Conservation (phyloP, 1,284 basidiomycete genomes). For the Cutaneotrichosporon mucoides region DNA sequence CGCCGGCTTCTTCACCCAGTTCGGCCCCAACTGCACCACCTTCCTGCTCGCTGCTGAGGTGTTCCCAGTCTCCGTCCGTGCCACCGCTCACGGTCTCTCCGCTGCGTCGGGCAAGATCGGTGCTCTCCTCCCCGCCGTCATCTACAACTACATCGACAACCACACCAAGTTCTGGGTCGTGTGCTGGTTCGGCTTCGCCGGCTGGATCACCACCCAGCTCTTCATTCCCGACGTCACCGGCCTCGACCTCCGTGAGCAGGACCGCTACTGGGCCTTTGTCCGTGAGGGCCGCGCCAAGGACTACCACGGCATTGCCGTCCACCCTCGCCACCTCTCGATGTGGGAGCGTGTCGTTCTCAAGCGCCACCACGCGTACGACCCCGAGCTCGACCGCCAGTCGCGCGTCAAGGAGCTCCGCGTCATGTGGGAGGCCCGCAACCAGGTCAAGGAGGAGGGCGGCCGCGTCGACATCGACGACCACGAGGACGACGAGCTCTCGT, state of each 20-base stretch:
- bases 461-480: constrained; percentile 23
- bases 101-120: constrained; percentile 54
- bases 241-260: constrained; percentile 56
- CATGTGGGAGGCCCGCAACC: constrained; percentile 45
- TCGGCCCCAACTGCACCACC: constrained; percentile 53
- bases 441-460: constrained; percentile 23
- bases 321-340: constrained; percentile 54
- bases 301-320: constrained; percentile 57
- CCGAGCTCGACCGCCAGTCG: constrained; percentile 52
- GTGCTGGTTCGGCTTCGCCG: constrained; percentile 55
- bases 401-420: constrained; percentile 53
- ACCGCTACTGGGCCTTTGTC: constrained; percentile 56
- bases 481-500: constrained; percentile 30
- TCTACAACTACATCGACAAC: constrained; percentile 46
- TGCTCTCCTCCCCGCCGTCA: constrained; percentile 51
- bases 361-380: constrained; percentile 53
- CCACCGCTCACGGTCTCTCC: constrained; percentile 52
- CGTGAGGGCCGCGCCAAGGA: constrained; percentile 51
- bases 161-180: constrained; percentile 55
- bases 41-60: constrained; percentile 53
- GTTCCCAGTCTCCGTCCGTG: constrained; percentile 54
- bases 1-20: constrained; percentile 55
- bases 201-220: constrained; percentile 51
- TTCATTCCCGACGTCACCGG: constrained; percentile 56
- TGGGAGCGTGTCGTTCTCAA: constrained; percentile 54